phyloP scores from a whole-genome alignment of 78 protist species.

The Pelomyxa schiedti region DNA sequence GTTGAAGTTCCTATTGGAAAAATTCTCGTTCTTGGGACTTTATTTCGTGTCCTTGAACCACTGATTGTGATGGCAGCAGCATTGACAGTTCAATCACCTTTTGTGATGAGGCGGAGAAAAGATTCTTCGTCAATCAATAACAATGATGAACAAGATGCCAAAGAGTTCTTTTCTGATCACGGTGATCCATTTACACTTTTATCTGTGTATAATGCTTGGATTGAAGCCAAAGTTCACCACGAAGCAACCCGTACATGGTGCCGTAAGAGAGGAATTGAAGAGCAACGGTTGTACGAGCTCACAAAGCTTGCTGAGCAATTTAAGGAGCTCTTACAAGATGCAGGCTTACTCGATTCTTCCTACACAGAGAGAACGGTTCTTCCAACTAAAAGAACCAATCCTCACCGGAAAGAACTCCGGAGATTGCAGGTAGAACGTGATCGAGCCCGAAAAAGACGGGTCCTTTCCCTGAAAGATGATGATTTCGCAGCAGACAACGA shows the following conservation, averaged over 20 bases:
- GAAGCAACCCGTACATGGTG: background rate
- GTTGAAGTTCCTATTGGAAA: background rate
- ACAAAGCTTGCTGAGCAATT: background rate
- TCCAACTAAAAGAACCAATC: too few species aligned
- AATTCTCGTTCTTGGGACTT: background rate
- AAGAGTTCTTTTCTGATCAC: background rate
- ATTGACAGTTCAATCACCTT: background rate
- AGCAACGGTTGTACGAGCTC: slow-evolving; percentile 6
- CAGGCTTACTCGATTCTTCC: too few species aligned
- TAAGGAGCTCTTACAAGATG: background rate
- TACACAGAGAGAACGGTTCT: too few species aligned
- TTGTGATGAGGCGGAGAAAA: background rate
- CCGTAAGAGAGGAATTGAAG: background rate
- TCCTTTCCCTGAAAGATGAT: background rate
- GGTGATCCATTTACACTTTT: slow-evolving; percentile 2
- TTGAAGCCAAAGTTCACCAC: background rate
- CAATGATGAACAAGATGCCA: background rate
- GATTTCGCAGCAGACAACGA: background rate
- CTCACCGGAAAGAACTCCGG: too few species aligned
- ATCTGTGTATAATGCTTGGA: background rate
- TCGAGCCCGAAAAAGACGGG: background rate
- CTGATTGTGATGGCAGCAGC: background rate
- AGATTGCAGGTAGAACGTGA: background rate
- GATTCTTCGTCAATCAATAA: background rate
- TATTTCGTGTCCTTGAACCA: background rate